Evolutionary conservation across 768 basidiomycete species (phyloP).

Genomic region (Podaxis sp.): DNA sequence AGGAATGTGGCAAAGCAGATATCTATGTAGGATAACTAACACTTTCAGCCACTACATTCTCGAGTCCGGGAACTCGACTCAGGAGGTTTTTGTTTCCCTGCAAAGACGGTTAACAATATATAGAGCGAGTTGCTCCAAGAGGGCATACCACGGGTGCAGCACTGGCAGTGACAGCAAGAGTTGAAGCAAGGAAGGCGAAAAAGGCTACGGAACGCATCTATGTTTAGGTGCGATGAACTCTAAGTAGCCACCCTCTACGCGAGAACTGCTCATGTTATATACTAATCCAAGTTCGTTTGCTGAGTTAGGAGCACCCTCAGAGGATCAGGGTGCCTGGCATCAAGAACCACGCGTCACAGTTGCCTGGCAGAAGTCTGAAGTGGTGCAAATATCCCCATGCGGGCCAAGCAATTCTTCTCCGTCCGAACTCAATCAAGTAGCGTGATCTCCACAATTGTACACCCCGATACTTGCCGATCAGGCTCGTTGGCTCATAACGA

Average conservation of each 20-base stretch:
- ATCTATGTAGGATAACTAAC: neutral
- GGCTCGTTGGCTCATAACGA: neutral
- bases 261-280: slow-evolving; percentile 6
- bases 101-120: neutral
- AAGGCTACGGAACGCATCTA: slow-evolving; percentile 2
- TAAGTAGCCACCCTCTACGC: neutral
- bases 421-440: neutral
- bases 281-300: neutral
- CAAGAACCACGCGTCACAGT: slow-evolving; percentile 9
- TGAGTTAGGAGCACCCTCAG: neutral
- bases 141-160: slow-evolving; percentile 2
- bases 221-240: neutral
- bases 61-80: neutral
- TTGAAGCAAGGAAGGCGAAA: neutral
- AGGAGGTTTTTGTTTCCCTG: neutral
- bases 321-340: slow-evolving; percentile 7
- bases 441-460: slow-evolving; percentile 2
- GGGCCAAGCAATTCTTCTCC: neutral
- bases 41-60: neutral
- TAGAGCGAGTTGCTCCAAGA: neutral
- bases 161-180: neutral
- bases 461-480: neutral
- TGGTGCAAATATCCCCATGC: slow-evolving; percentile 5
- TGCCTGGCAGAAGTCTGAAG: slow-evolving; percentile 2
- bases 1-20: neutral